Evolutionary conservation across 352 stramenopile species (phyloP).

Genomic region (Pythium sp.): DNA sequence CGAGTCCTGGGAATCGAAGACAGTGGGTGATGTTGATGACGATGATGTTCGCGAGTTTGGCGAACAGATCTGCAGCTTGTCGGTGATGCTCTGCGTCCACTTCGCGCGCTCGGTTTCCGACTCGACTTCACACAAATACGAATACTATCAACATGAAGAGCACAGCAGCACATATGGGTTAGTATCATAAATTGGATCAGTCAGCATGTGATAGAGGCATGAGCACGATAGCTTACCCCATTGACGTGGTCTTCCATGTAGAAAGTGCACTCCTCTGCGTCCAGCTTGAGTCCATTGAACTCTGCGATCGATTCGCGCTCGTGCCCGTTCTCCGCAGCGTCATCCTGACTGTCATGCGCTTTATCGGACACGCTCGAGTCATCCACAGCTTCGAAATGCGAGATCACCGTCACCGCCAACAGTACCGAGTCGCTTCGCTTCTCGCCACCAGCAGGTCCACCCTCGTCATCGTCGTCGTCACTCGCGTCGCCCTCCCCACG

Average conservation of each 20-base stretch:
- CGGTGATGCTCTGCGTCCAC: constrained; percentile 11
- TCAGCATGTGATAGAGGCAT: background rate
- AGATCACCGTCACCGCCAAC: constrained; percentile 32
- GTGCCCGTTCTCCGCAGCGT: background rate
- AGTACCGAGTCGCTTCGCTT: constrained; percentile 23
- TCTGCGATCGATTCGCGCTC: constrained; percentile 15
- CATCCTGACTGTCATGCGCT: constrained; percentile 15
- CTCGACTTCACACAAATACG: constrained; percentile 22
- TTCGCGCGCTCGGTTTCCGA: constrained; percentile 13
- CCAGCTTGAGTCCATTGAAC: constrained; percentile 27
- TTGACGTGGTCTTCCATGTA: constrained; percentile 43
- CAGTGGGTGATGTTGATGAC: background rate
- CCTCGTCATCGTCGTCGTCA: constrained; percentile 23
- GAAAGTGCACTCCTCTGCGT: constrained; percentile 33
- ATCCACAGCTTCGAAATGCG: constrained; percentile 42
- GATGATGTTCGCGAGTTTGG: background rate
- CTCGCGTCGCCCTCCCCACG: constrained; percentile 27
- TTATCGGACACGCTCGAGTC: constrained; percentile 20
- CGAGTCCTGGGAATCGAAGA: constrained; percentile 10
- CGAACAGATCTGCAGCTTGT: background rate
- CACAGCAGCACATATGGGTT: background rate
- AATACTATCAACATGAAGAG: constrained; percentile 7
- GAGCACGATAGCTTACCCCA: constrained; percentile 10
- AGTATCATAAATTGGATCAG: background rate
- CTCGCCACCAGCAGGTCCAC: background rate